Evolutionary conservation across 2,329 filamentous ascomycete genomes (phyloP), one percentile per base, ranked within the genome.

Genomic region (Tolypocladium guangdongense): DNA sequence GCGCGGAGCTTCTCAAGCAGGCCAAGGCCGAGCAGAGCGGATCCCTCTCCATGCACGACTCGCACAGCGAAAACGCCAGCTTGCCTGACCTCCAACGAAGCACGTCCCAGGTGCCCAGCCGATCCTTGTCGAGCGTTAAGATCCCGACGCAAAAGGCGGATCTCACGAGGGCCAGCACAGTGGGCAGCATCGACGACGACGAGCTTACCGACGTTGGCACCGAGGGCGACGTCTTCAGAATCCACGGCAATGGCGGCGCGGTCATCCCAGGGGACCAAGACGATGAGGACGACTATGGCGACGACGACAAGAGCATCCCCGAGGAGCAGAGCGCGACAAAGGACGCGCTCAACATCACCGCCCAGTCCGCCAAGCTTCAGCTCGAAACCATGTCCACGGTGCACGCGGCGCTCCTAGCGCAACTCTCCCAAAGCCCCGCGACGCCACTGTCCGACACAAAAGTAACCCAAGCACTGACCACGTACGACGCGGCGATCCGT

Each of bases 291-390:
- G 83, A 82, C 45, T 90, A 87, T 62, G 72, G 71, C 12, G 83
- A 84, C 12, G 83, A 84, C 35, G 88, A 89, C 58, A 86, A 81
- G 37, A 95, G 90, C 62, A 86, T 86, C 52, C 85, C 82, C 54
- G 88, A 95, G 57, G 74, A 84, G 36, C 83, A 82, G 10, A 81
- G 86, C 1, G 82, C 84, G 36, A 91, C 82, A 64, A 95, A 95
- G 65, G 93, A 99, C 67, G 91, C 93, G 1, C 91, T 97, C 70
- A 92, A 92, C 66, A 97, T 99, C 63, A 96, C 92, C 3, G 93
- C 93, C 0, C 92, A 97, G 67, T 97, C 93, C 16, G 90, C 90
- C 12, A 92, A 88, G 66, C 72, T 97, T 35, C 93, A 99, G 68
- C 81, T 99, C 6, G 92, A 97, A 64, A 86, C 96, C 43, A 81